These are phyloP conservation scores for Myriosclerotinia duriaeana DNA, from an alignment of 2,329 filamentous ascomycete species.

Conservation along the genomic window DNA sequence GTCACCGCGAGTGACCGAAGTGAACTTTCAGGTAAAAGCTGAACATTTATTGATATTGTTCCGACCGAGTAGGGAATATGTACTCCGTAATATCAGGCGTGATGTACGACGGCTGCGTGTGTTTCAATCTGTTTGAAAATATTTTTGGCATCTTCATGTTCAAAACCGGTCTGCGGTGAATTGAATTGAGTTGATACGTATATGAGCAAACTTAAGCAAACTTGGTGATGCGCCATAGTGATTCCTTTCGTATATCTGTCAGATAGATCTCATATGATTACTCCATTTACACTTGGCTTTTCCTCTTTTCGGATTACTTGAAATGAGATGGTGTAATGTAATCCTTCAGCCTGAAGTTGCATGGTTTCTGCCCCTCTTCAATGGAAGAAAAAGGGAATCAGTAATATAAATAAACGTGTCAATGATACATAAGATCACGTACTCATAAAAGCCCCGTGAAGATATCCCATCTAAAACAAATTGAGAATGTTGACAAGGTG, in stretches of 20 bases:
- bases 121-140: background rate
- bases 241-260: constrained; percentile 8
- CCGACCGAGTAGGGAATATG: background rate
- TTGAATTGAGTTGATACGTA: background rate
- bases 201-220: constrained; percentile 1
- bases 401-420: constrained; percentile 9
- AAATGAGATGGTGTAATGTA: constrained; percentile 5
- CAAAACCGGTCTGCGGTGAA: background rate
- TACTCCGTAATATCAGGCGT: constrained; percentile 9
- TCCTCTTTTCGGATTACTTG: background rate
- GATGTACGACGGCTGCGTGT: constrained; percentile 9
- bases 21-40: constrained; percentile 15
- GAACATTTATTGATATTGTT: constrained; percentile 11
- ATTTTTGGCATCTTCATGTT: constrained; percentile 11
- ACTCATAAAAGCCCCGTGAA: background rate
- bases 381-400: constrained; percentile 1
- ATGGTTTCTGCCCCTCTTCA: background rate
- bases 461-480: constrained; percentile 2
- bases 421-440: constrained; percentile 8
- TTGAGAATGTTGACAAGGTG: constrained; percentile 2
- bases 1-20: constrained; percentile 7
- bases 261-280: constrained; percentile 14
- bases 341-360: constrained; percentile 18
- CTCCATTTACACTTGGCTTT: background rate
- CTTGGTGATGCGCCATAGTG: background rate